Percentiles rank a stretch among this genome's conserved stretches.
Evolutionary conservation across 495 filamentous ascomycete genomes (phyloP).

Genomic region (Aspergillus nidulans): DNA sequence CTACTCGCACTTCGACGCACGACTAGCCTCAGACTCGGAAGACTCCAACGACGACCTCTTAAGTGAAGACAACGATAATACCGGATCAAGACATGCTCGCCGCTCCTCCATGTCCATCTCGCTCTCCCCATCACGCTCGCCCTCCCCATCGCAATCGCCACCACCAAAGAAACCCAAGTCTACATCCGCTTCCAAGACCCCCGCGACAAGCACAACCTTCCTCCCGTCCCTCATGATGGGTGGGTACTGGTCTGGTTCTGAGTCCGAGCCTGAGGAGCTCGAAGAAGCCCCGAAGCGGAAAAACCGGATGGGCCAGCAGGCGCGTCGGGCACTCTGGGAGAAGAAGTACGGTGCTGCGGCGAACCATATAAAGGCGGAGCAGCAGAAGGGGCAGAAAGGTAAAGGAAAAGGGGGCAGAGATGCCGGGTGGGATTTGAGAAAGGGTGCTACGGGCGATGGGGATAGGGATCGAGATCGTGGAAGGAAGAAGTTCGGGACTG

Average conservation of each 20-base stretch:
- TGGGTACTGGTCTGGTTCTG: constrained; percentile 89
- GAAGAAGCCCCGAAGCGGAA: constrained; percentile 49
- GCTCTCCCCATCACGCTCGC: constrained; percentile 24
- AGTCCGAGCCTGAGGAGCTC: constrained; percentile 51
- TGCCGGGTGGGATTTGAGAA: constrained; percentile 45
- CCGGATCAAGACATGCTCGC: constrained; percentile 19
- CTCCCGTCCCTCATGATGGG: constrained; percentile 80
- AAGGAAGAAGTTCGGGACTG: constrained; percentile 20
- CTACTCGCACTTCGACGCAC: constrained; percentile 47
- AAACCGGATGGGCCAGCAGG: constrained; percentile 86
- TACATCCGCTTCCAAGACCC: constrained; percentile 23
- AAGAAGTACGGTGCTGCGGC: constrained; percentile 80
- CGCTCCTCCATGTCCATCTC: constrained; percentile 36
- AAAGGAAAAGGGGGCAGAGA: constrained; percentile 29
- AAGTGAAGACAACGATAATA: constrained; percentile 33
- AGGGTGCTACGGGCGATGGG: constrained; percentile 36
- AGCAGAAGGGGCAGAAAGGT: constrained; percentile 20
- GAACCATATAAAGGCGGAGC: constrained; percentile 66
- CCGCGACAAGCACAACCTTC: constrained; percentile 65
- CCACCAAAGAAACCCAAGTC: constrained; percentile 41
- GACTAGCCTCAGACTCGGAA: constrained; percentile 51
- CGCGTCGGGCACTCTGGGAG: constrained; percentile 81
- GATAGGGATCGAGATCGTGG: constrained; percentile 21
- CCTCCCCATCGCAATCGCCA: too few species aligned
- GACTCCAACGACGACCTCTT: too few species aligned